Evolutionary conservation across 2,329 filamentous ascomycete species (phyloP).

Genomic region (Xylaria arbuscula): DNA sequence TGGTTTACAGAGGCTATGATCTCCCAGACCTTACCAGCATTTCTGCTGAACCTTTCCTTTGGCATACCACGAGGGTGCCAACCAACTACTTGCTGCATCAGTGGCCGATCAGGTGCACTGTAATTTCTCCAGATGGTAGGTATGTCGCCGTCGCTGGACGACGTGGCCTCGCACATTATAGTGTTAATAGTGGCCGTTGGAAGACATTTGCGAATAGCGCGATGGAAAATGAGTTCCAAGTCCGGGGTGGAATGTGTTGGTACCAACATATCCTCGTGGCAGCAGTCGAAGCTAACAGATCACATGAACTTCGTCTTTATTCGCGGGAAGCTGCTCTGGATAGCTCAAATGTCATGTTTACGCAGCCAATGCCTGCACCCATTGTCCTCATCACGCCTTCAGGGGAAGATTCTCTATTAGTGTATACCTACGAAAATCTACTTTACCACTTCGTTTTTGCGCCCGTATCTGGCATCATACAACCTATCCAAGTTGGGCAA

Average conservation of each 20-base stretch:
- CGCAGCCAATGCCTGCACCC: conserved; percentile 81
- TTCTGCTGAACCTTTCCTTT: conserved; percentile 91
- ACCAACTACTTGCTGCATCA: conserved; percentile 87
- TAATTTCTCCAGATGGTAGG: conserved; percentile 89
- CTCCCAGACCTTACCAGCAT: conserved; percentile 90
- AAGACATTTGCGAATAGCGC: conserved; percentile 87
- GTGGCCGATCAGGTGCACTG: conserved; percentile 89
- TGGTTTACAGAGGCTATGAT: conserved; percentile 94
- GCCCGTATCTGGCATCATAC: conserved; percentile 73
- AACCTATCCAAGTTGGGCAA: conserved; percentile 92
- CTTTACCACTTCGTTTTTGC: conserved; percentile 95
- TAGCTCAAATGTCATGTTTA: conserved; percentile 76
- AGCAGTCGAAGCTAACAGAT: conserved; percentile 85
- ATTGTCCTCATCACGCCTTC: conserved; percentile 91
- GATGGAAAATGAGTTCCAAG: conserved; percentile 89
- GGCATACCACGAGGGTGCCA: conserved; percentile 92
- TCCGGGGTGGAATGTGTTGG: conserved; percentile 98
- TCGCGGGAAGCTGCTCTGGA: conserved; percentile 86
- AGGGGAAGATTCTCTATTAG: conserved; percentile 92
- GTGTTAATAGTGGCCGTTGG: conserved; percentile 92
- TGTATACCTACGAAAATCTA: conserved; percentile 97
- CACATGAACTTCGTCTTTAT: conserved; percentile 90
- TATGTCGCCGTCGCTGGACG: conserved; percentile 97
- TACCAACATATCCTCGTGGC: conserved; percentile 95
- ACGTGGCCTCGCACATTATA: conserved; percentile 93